A percentile compares a stretch with the other conserved stretches of the same genome.
These are phyloP conservation scores for Beauveria asiatica DNA, from an alignment of 2,329 filamentous ascomycete genomes.

Conservation along the genomic window DNA sequence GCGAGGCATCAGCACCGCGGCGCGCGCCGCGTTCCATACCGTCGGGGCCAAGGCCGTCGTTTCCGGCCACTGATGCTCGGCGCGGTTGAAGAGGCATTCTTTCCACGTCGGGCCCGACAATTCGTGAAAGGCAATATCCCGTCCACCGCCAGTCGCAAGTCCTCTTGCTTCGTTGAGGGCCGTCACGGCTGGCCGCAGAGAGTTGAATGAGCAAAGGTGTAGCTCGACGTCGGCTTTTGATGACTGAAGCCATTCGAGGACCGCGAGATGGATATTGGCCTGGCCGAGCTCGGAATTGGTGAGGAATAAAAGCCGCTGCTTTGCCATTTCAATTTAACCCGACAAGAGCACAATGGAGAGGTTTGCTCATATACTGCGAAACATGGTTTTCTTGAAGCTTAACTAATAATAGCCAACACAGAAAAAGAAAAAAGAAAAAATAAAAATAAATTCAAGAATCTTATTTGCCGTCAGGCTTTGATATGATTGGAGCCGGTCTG, in stretches of 20 bases:
- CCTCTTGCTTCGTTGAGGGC: background rate
- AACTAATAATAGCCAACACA: too few relatives aligned
- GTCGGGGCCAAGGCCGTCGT: background rate
- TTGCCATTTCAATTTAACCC: background rate
- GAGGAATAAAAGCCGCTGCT: slow-evolving; percentile 13
- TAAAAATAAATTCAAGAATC: too few relatives aligned
- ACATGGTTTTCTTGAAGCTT: background rate
- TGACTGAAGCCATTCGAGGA: slow-evolving; percentile 14
- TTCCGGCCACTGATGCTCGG: background rate
- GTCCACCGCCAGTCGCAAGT: too few relatives aligned
- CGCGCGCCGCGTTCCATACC: background rate
- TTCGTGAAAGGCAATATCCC: slow-evolving; percentile 5
- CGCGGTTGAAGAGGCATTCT: slow-evolving; percentile 7
- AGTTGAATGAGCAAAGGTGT: slow-evolving; percentile 12
- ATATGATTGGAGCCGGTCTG: background rate
- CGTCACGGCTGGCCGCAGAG: background rate
- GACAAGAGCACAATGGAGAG: background rate
- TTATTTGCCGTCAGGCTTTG: background rate
- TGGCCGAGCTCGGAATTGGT: slow-evolving; percentile 18
- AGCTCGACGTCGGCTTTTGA: slow-evolving; percentile 8
- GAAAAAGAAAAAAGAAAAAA: too few relatives aligned
- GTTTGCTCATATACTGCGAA: background rate
- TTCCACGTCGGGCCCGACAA: background rate
- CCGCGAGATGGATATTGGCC: slow-evolving; percentile 19
- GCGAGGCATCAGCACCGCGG: slow-evolving; percentile 2